Conservation (phyloP, 352 stramenopile species). For the Blastocystis sp. region DNA sequence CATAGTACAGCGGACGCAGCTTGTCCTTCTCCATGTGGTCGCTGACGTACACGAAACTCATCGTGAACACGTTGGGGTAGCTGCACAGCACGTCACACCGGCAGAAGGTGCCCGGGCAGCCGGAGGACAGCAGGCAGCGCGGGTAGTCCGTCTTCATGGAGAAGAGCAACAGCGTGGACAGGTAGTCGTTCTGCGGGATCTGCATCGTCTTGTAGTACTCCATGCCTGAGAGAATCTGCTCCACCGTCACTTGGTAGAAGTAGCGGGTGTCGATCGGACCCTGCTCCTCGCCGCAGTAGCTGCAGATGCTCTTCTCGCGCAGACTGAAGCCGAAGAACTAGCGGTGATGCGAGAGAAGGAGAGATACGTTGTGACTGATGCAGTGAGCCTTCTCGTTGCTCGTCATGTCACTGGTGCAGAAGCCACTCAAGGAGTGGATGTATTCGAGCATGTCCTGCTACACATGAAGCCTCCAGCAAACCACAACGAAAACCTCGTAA, state of each 20-base stretch:
- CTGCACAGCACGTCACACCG: conserved; percentile 25
- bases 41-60: conserved; percentile 49
- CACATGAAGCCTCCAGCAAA: not conserved
- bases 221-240: conserved; percentile 59
- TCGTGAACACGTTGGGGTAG: conserved; percentile 45
- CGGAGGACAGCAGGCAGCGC: conserved; percentile 36
- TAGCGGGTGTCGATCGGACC: not conserved
- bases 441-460: conserved; percentile 65
- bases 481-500: conserved; percentile 48
- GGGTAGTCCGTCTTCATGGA: conserved; percentile 66
- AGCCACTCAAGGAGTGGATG: conserved; percentile 39
- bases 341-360: not conserved
- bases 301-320: conserved; percentile 61
- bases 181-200: conserved; percentile 32
- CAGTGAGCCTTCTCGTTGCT: not conserved
- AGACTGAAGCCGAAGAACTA: conserved; percentile 64
- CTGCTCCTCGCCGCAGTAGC: conserved; percentile 58
- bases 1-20: conserved; percentile 59
- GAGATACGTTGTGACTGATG: conserved; percentile 38
- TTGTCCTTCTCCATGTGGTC: conserved; percentile 62
- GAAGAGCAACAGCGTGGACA: conserved; percentile 35
- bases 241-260: conserved; percentile 59
- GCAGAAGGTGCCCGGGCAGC: conserved; percentile 54
- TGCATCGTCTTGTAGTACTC: conserved; percentile 52
- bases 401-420: conserved; percentile 1